Conservation (phyloP, 2,329 filamentous ascomycete genomes). For the Colletotrichum sp. region DNA sequence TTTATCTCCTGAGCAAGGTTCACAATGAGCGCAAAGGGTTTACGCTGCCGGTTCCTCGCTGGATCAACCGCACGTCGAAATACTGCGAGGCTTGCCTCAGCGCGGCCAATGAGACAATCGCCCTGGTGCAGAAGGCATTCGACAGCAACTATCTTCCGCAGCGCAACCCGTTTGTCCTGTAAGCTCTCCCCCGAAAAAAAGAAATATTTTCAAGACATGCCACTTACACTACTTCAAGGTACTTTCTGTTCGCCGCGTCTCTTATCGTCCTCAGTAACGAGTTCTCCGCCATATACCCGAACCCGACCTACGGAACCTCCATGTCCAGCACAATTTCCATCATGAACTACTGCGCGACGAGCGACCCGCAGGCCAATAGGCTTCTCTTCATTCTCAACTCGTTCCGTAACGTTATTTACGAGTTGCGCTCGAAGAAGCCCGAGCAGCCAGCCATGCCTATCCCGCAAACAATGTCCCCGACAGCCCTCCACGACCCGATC, state of each 20-base stretch:
- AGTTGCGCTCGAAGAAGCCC: constrained; percentile 10
- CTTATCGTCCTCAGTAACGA: constrained; percentile 63
- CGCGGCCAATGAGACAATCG: constrained; percentile 55
- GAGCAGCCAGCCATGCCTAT: constrained; percentile 27
- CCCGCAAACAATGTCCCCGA: constrained; percentile 19
- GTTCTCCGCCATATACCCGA: constrained; percentile 54
- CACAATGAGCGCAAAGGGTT: constrained; percentile 34
- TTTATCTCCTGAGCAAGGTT: constrained; percentile 57
- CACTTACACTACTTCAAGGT: constrained; percentile 39
- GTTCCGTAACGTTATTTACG: constrained; percentile 47
- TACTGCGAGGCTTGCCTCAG: constrained; percentile 55
- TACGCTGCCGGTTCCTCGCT: constrained; percentile 14
- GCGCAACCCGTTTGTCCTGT: constrained; percentile 63
- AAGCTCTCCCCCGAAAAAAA: constrained; percentile 29
- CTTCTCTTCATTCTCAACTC: constrained; percentile 55
- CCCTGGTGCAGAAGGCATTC: constrained; percentile 49
- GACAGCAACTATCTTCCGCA: constrained; percentile 51
- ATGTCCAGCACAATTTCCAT: constrained; percentile 51
- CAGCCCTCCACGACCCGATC: constrained; percentile 27
- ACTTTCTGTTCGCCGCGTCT: constrained; percentile 61
- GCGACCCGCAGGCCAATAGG: constrained; percentile 54
- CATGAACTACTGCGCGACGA: constrained; percentile 51
- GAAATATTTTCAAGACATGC: neutral
- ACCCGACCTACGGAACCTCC: constrained; percentile 42
- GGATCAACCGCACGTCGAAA: constrained; percentile 28